Percentiles rank a stretch among this genome's conserved stretches.
These are phyloP conservation scores for Alternaria consortialis DNA, from an alignment of 2,329 filamentous ascomycete genomes.

Conservation along the genomic window DNA sequence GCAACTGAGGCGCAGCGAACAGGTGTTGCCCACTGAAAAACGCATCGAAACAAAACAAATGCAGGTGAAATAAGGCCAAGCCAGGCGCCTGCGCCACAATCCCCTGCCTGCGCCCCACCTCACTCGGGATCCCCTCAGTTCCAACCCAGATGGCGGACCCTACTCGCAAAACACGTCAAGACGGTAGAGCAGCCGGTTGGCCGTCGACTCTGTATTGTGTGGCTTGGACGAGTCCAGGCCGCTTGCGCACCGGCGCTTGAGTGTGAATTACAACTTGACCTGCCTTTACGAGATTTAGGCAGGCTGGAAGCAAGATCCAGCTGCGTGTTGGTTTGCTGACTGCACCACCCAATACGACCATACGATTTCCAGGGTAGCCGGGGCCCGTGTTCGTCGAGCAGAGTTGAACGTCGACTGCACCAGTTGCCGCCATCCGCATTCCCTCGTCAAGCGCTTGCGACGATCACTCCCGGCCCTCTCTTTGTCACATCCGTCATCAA, in stretches of 20 bases:
- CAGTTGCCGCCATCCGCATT: constrained; percentile 1
- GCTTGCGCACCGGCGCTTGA: neutral
- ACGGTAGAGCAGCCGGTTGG: neutral
- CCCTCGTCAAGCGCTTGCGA: constrained; percentile 10
- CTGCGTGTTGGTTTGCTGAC: constrained; percentile 17
- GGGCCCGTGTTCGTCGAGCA: neutral
- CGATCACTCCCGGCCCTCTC: constrained; percentile 15
- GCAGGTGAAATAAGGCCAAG: neutral
- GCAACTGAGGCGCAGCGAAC: neutral
- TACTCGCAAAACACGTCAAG: neutral
- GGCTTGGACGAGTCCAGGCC: neutral
- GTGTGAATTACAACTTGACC: constrained; percentile 3
- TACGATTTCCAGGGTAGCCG: constrained; percentile 3
- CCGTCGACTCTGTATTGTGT: neutral
- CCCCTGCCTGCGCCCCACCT: neutral
- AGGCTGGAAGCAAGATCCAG: neutral
- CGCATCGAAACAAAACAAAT: constrained; percentile 1
- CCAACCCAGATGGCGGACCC: neutral
- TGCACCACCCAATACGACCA: constrained; percentile 7
- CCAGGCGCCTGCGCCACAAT: constrained; percentile 1
- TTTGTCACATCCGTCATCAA: constrained; percentile 15
- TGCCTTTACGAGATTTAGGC: constrained; percentile 8
- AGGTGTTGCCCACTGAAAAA: neutral
- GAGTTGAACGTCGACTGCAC: neutral
- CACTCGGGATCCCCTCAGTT: neutral